Evolutionary conservation across 495 filamentous ascomycete genomes (phyloP), one percentile per base, ranked within the genome.

Genomic region (Ascobolus immersus): DNA sequence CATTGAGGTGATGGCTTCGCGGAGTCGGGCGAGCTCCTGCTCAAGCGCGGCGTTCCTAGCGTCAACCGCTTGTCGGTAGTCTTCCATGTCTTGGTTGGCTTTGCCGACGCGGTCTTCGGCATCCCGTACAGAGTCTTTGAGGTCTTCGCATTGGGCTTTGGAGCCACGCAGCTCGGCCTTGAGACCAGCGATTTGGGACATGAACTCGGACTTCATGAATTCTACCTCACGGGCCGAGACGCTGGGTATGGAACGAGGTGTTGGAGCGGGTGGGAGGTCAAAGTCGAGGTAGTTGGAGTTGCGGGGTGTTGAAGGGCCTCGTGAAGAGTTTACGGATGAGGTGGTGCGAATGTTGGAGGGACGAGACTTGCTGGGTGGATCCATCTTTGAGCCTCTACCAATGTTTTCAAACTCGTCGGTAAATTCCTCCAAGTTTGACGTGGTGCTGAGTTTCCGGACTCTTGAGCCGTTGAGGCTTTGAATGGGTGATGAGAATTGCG

Each of bases 141-240:
- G 66, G 36, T 69, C 76, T 10, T 64, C 55, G 30, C 82, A 76
- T 45, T 96, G 80, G 9, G 80, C 84, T 45, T 94, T 84, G 43
- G 77, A 81, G 22, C 86, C 86, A 36, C 66, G 76, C 7, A 96
- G 65, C 12, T 74, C 77, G 4, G 89, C 89, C 40, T 73, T 82
- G 21, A 96, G 64, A 14, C 74, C 77, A 31, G 73, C 81, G 33
- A 96, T 81, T 48, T 96, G 75, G 3, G 80, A 84, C 28, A 79
- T 63, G 47, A 89, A 89, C 1, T 59, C 58, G 0, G 84, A 91
- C 49, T 93, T 93, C 32, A 96, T 60, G 5, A 69, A 74, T 45
- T 96, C 86, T 1, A 94, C 59, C 53, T 96, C 86, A 18, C 86
- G 72, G 1, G 81, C 75, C 2, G 89, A 91, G 40, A 94, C 71